Base-by-base conservation (phyloP, 129 eudicot species). In the Sambucus nigra region DNA sequence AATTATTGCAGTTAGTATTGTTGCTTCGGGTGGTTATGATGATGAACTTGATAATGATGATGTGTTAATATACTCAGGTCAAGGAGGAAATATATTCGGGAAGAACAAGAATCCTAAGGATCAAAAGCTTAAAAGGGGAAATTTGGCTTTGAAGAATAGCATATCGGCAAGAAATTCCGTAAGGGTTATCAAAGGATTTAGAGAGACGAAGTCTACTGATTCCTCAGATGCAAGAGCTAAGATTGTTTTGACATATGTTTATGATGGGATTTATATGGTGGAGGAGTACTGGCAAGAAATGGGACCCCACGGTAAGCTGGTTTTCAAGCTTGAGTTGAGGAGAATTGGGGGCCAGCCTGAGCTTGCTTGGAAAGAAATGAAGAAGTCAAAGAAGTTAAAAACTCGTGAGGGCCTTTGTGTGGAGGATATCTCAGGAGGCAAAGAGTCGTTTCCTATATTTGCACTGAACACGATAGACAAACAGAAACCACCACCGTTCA, bases 261-360 rank as follows among this genome's bases (percentile, higher is more conserved):
- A 91, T 57, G 95, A 82, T 28, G 99, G 99, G 25, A 55, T 91
- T 32, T 91, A 91, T 69, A 82, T 78, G 1, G 99, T 86, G 21
- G 75, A 71, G 15, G 57, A 47, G 16, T 82, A 53, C 42, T 54
- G 69, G 72, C 75, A 69, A 26, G 89, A 69, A 54, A 32, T 50
- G 2, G 89, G 94, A 27, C 53, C 62, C 2, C 74, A 61, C 47
- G 94, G 94, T 0, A 86, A 77, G 72, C 23, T 73, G 63, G 94
- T 79, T 7, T 86, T 57, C 31, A 86, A 55, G 66, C 86, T 91
- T 52, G 84, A 82, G 40, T 53, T 91, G 74, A 67, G 51, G 46
- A 77, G 99, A 60, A 66, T 76, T 44, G 78, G 91, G 0, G 99
- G 95, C 3, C 99, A 91, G 59, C 94, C 94, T 10, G 94, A 82